Base-by-base conservation (phyloP, 1,139 yeast species). In the Suhomyces bribrorum region DNA sequence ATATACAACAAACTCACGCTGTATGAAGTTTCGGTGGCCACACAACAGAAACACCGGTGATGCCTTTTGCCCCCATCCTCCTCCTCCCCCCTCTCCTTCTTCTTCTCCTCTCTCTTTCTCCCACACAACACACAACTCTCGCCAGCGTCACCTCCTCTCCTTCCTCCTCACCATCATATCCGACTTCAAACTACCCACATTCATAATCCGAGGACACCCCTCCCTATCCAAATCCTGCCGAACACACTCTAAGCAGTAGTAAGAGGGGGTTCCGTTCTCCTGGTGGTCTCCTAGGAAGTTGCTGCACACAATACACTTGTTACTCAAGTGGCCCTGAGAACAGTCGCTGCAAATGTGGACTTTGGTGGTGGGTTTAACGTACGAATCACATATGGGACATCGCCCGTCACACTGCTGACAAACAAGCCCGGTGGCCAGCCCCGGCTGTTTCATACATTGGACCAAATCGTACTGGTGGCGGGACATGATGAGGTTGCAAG, bases 391-490 rank as follows among this genome's bases (percentile, higher is more conserved):
- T 1, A 81, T 70, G 2, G 97, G 97, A 55, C 98, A 90, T 47
- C 83, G 73, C 2, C 97, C 97, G 55, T 90, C 97, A 59, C 98
- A 90, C 59, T 77, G 85, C 27, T 79, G 80, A 55, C 98, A 90
- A 7, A 90, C 70, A 40, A 73, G 64, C 0, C 96, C 97, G 5
- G 78, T 60, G 23, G 67, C 62, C 0, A 80, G 75, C 1, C 97
- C 97, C 2, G 96, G 89, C 53, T 81, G 95, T 55, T 85, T 86
- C 75, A 86, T 70, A 58, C 97, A 90, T 67, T 85, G 83, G 4
- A 86, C 78, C 25, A 90, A 73, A 59, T 90, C 97, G 44, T 84
- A 82, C 58, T 89, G 96, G 60, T 89, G 96, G 43, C 95, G 81
- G 3, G 96, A 87, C 97, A 89, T 89, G 30, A 13, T 7, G 22